Conservation (phyloP, 768 basidiomycete species). For the Tulasnella sp. region DNA sequence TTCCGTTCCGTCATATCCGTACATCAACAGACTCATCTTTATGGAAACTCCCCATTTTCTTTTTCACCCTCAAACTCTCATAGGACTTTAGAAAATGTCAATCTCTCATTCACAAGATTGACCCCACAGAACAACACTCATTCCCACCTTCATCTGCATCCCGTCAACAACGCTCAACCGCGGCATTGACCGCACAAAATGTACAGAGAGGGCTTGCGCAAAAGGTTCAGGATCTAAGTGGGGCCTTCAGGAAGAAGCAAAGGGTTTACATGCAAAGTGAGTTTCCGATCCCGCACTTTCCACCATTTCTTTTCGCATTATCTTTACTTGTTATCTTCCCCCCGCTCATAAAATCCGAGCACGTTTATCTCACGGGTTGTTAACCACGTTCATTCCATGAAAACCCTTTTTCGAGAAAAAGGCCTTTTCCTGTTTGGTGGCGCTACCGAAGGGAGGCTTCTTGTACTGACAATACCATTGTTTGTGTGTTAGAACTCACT, state of each 20-base stretch:
- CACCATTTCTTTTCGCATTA: not conserved
- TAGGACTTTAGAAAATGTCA: slow-evolving; percentile 52
- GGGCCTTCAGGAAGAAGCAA: slow-evolving; percentile 91
- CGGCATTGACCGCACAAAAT: slow-evolving; percentile 71
- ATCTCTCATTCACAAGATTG: slow-evolving; percentile 63
- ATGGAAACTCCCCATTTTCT: not conserved
- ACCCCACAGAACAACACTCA: slow-evolving; percentile 29
- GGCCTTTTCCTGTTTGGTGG: too few species aligned
- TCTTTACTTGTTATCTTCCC: too few species aligned
- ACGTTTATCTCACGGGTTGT: too few species aligned
- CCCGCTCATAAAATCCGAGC: too few species aligned
- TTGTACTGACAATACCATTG: too few species aligned
- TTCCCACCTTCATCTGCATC: slow-evolving; percentile 18
- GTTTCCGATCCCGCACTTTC: slow-evolving; percentile 25
- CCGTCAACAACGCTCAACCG: slow-evolving; percentile 32
- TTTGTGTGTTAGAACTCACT: slow-evolving; percentile 93
- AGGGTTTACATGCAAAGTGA: slow-evolving; percentile 95
- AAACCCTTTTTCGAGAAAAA: too few species aligned
- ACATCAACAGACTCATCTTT: not conserved
- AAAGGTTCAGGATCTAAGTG: slow-evolving; percentile 86
- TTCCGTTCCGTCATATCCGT: slow-evolving; percentile 4
- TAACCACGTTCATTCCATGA: too few species aligned
- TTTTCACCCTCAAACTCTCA: not conserved
- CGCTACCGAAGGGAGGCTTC: too few species aligned
- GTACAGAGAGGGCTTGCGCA: slow-evolving; percentile 94